phyloP scores from a whole-genome alignment of 106 monocot genomes.

The Dendrobium chrysotoxum region DNA sequence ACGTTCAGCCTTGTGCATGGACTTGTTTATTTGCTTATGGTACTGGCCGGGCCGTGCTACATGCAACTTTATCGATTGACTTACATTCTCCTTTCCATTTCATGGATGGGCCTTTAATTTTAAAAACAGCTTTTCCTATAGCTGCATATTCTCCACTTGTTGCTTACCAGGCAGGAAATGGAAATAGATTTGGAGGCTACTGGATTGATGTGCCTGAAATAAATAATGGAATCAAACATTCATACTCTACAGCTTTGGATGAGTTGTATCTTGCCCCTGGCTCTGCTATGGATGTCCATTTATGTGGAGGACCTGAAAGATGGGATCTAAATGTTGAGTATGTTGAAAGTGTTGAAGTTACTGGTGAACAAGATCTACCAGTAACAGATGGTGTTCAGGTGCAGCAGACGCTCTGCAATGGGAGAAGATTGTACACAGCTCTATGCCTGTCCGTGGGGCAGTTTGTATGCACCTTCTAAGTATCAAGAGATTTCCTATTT shows the following conservation, averaged over 20 bases:
- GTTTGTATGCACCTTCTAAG: constrained; percentile 51
- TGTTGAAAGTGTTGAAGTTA: constrained; percentile 52
- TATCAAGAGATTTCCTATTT: neutral
- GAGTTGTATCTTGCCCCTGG: constrained; percentile 84
- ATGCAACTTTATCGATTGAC: constrained; percentile 59
- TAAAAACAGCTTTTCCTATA: constrained; percentile 48
- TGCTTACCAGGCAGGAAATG: constrained; percentile 60
- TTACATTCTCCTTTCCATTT: constrained; percentile 19
- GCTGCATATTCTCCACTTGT: constrained; percentile 66
- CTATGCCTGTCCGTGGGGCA: constrained; percentile 48
- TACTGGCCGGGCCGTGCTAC: constrained; percentile 58
- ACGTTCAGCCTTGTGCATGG: constrained; percentile 60
- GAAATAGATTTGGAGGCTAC: constrained; percentile 91
- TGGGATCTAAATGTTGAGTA: constrained; percentile 72
- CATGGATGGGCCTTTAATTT: constrained; percentile 30
- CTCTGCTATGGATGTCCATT: constrained; percentile 59
- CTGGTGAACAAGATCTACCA: constrained; percentile 19
- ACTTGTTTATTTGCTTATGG: constrained; percentile 48
- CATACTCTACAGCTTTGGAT: constrained; percentile 23
- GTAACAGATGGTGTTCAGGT: constrained; percentile 26
- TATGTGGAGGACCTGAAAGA: constrained; percentile 75
- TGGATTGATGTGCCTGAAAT: constrained; percentile 39
- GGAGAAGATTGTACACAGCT: constrained; percentile 40
- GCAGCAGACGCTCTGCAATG: constrained; percentile 21
- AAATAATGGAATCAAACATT: constrained; percentile 20